Evolutionary conservation across 148 eudicot species (phyloP).

Genomic region (Drosera capensis): DNA sequence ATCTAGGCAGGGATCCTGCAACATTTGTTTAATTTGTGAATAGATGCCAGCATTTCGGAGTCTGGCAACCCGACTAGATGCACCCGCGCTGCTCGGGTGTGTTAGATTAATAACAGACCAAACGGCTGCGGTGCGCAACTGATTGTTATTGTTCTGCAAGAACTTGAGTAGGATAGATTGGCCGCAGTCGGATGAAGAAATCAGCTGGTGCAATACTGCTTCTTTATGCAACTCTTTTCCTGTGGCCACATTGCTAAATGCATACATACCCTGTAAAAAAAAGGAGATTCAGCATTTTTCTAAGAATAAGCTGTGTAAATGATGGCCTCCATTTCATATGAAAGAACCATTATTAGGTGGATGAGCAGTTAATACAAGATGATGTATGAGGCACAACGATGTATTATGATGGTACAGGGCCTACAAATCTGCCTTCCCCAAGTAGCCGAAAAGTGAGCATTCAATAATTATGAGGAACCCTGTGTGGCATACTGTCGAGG

Average conservation of each 20-base stretch:
- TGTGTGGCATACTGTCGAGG: no score
- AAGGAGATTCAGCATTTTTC: no score
- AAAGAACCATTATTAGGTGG: no score
- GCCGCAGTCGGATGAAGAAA: conserved; percentile 23
- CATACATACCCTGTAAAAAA: conserved; percentile 57
- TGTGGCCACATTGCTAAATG: conserved; percentile 68
- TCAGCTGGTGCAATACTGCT: conserved; percentile 60
- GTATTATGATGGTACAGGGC: no score
- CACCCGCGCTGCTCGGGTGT: conserved; percentile 54
- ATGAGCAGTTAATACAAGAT: no score
- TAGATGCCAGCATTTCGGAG: conserved; percentile 54
- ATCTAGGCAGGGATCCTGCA: conserved; percentile 71
- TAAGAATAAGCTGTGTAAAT: no score
- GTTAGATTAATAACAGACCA: conserved; percentile 83
- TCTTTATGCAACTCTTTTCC: conserved; percentile 79
- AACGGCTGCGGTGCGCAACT: conserved; percentile 56
- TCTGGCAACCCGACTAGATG: conserved; percentile 33
- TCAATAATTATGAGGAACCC: no score
- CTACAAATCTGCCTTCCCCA: no score
- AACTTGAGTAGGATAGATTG: conserved; percentile 36
- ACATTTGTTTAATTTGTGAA: conserved; percentile 60
- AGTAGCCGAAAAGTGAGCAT: no score
- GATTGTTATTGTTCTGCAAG: conserved; percentile 48
- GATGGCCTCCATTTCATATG: no score
- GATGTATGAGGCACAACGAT: no score